phyloP scores from a whole-genome alignment of 2,329 filamentous ascomycete species.

The Didymella pinodella region DNA sequence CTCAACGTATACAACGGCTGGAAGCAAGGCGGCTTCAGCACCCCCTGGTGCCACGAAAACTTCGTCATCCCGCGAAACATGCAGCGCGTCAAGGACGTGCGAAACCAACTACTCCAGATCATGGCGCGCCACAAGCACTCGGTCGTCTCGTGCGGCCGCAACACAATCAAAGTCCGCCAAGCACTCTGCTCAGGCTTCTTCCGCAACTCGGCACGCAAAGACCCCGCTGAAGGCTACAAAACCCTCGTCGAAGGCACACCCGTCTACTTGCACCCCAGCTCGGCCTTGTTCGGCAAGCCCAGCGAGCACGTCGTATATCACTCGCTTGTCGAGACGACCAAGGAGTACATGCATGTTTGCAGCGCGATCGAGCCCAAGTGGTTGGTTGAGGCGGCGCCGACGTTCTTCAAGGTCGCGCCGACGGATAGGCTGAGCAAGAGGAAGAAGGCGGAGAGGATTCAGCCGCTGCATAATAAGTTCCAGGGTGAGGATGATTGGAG shows the following conservation, averaged over 20 bases:
- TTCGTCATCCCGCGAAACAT: conserved; percentile 94
- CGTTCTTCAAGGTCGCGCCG: conserved; percentile 96
- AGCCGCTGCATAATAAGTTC: conserved; percentile 93
- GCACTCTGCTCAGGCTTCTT: conserved; percentile 95
- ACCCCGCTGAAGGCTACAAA: conserved; percentile 96
- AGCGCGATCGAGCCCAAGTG: conserved; percentile 92
- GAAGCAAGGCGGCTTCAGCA: conserved; percentile 83
- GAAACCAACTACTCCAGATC: conserved; percentile 90
- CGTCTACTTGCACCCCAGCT: conserved; percentile 92
- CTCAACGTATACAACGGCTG: conserved; percentile 98
- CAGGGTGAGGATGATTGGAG: conserved; percentile 95
- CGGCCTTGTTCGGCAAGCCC: conserved; percentile 92
- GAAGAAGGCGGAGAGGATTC: conserved; percentile 92
- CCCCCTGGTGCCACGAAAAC: conserved; percentile 96
- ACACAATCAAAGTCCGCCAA: conserved; percentile 86
- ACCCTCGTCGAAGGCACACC: conserved; percentile 94
- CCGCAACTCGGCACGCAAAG: conserved; percentile 91
- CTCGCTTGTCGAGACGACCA: conserved; percentile 86
- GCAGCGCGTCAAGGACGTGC: conserved; percentile 87
- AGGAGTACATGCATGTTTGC: conserved; percentile 98
- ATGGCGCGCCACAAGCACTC: conserved; percentile 90
- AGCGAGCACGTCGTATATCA: conserved; percentile 97
- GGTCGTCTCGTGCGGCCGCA: conserved; percentile 82
- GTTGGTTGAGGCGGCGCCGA: conserved; percentile 95
- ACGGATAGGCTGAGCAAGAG: conserved; percentile 87